phyloP scores from a whole-genome alignment of 2,329 filamentous ascomycete species.

The Helicocarpus griseus region DNA sequence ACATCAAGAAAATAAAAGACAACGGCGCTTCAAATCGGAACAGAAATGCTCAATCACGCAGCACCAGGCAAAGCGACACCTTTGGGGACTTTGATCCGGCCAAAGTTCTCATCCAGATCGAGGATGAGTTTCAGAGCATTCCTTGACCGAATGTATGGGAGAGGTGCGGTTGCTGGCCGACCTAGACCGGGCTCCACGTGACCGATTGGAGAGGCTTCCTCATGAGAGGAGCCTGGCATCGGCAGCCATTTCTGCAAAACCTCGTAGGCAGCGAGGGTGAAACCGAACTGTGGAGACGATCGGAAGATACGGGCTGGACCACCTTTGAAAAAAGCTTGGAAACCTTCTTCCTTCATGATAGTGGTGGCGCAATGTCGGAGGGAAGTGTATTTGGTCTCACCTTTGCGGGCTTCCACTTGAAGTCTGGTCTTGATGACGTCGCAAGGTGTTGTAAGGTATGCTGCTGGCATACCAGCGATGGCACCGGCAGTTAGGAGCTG shows the following conservation, averaged over 20 bases:
- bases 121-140: slow-evolving; percentile 95
- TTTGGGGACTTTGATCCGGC: slow-evolving; percentile 53
- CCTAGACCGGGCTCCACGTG: slow-evolving; percentile 55
- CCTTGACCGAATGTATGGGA: slow-evolving; percentile 62
- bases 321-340: slow-evolving; percentile 97
- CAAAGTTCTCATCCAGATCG: slow-evolving; percentile 89
- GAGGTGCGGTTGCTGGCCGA: slow-evolving; percentile 52
- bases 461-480: slow-evolving; percentile 83
- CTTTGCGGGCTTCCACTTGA: slow-evolving; percentile 94
- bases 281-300: slow-evolving; percentile 94
- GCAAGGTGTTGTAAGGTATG: slow-evolving; percentile 92
- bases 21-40: neutral
- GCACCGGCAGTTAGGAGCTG: slow-evolving; percentile 92
- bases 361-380: slow-evolving; percentile 77
- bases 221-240: slow-evolving; percentile 55
- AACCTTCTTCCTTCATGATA: slow-evolving; percentile 82
- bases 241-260: slow-evolving; percentile 74
- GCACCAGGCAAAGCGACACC: slow-evolving; percentile 15
- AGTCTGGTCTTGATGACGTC: slow-evolving; percentile 99
- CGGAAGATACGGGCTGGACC: slow-evolving; percentile 90
- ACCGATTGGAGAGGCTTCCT: slow-evolving; percentile 47
- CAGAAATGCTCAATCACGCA: neutral
- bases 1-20: neutral
- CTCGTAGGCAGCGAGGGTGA: slow-evolving; percentile 93
- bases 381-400: slow-evolving; percentile 77